Evolutionary conservation across 2,329 filamentous ascomycete genomes (phyloP).

Genomic region (Ciborinia camelliae): DNA sequence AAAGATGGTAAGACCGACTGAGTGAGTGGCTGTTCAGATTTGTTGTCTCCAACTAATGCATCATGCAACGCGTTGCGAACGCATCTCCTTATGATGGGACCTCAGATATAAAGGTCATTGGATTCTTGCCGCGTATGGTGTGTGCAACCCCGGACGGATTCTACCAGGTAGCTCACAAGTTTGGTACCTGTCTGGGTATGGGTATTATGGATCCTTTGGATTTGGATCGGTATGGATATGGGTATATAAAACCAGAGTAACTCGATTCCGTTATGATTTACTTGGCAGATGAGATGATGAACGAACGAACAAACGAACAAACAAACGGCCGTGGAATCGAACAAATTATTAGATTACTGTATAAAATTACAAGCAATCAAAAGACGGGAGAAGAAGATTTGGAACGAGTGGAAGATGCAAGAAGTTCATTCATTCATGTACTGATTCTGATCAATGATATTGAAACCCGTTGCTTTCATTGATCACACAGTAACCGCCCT

Average conservation of each 20-base stretch:
- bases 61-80: constrained; percentile 15
- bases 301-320: background rate
- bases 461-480: constrained; percentile 10
- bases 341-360: background rate
- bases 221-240: background rate
- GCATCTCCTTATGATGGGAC: constrained; percentile 15
- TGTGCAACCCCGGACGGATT: constrained; percentile 17
- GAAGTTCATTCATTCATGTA: constrained; percentile 8
- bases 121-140: constrained; percentile 11
- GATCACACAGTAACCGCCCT: constrained; percentile 9
- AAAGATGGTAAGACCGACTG: constrained; percentile 9
- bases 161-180: constrained; percentile 2
- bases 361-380: background rate
- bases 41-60: constrained; percentile 21
- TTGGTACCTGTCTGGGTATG: constrained; percentile 5
- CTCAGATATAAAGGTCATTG: constrained; percentile 19
- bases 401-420: background rate
- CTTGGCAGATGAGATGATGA: constrained; percentile 14
- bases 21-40: constrained; percentile 12
- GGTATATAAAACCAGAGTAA: background rate
- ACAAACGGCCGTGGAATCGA: background rate
- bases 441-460: constrained; percentile 11
- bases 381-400: background rate
- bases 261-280: constrained; percentile 14
- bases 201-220: constrained; percentile 8